Percentiles rank a stretch among this genome's conserved stretches.
phyloP scores from a whole-genome alignment of 176 grass and related monocot species.

The Thinopyrum elongatum region DNA sequence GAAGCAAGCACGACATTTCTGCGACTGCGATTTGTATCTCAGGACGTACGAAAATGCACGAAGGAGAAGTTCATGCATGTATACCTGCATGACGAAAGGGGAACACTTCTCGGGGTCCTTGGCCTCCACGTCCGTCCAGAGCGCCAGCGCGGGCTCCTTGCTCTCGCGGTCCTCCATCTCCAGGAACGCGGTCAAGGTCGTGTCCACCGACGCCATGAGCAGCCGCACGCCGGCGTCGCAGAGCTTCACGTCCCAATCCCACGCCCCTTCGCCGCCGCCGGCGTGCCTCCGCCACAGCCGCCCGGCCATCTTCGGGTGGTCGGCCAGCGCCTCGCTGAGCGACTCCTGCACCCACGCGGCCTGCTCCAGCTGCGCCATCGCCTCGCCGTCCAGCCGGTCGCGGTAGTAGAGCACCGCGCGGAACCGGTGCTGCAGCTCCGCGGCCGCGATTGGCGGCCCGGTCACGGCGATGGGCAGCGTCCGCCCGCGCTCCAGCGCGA shows the following conservation, averaged over 20 bases:
- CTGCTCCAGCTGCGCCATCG: conserved; percentile 39
- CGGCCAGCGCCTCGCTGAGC: conserved; percentile 45
- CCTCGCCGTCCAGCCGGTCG: conserved; percentile 29
- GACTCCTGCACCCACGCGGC: conserved; percentile 77
- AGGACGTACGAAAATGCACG: neutral
- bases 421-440: conserved; percentile 47
- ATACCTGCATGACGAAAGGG: conserved; percentile 62
- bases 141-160: conserved; percentile 41
- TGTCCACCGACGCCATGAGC: conserved; percentile 61
- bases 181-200: conserved; percentile 49
- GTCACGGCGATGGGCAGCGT: conserved; percentile 42
- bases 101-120: conserved; percentile 58
- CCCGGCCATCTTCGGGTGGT: conserved; percentile 66
- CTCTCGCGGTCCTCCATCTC: conserved; percentile 23
- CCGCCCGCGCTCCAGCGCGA: conserved; percentile 11
- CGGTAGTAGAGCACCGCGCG: conserved; percentile 68
- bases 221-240: conserved; percentile 63
- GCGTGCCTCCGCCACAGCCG: conserved; percentile 45
- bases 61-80: neutral
- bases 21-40: neutral
- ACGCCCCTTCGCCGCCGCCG: neutral
- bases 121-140: conserved; percentile 51
- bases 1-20: neutral
- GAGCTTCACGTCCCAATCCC: conserved; percentile 91
- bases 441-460: conserved; percentile 14